Percentiles rank a stretch among this genome's conserved stretches.
phyloP scores from a whole-genome alignment of 2,329 filamentous ascomycete genomes.

The Exserohilum turcica region DNA sequence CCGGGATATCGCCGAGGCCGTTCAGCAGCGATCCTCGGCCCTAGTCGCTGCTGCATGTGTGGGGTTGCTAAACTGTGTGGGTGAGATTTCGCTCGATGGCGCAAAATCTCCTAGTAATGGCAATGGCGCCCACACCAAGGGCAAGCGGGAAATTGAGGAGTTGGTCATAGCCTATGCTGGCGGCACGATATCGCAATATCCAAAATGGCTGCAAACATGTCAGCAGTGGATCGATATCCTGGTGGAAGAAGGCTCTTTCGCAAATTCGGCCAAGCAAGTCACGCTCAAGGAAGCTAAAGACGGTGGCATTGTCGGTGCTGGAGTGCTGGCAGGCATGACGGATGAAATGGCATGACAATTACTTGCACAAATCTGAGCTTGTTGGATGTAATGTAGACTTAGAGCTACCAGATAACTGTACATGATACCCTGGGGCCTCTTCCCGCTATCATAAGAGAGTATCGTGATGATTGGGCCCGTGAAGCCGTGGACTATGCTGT shows the following conservation, averaged over 20 bases:
- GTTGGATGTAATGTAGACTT: not conserved
- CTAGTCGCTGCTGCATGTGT: conserved; percentile 75
- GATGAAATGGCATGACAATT: conserved; percentile 34
- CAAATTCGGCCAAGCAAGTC: conserved; percentile 50
- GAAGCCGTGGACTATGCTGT: no score
- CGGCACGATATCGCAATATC: conserved; percentile 79
- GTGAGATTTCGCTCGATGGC: conserved; percentile 61
- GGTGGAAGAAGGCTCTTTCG: conserved; percentile 50
- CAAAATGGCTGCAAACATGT: conserved; percentile 72
- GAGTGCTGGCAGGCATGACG: conserved; percentile 57
- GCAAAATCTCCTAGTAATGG: conserved; percentile 25
- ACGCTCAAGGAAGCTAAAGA: conserved; percentile 59
- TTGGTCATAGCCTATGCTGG: conserved; percentile 80
- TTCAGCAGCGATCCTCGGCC: conserved; percentile 73
- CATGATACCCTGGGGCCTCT: not conserved
- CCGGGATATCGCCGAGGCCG: conserved; percentile 69
- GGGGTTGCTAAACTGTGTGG: conserved; percentile 70
- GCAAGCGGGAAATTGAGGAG: conserved; percentile 55
- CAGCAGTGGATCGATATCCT: conserved; percentile 69
- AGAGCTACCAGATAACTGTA: not conserved
- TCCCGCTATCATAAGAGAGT: not conserved
- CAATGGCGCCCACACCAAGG: conserved; percentile 23
- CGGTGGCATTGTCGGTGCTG: conserved; percentile 62
- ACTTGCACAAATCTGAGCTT: no score
- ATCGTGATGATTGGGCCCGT: no score